Percentiles rank a stretch among this genome's conserved stretches.
These are phyloP conservation scores for Termitomyces sp. DNA, from an alignment of 768 basidiomycete species.

Conservation along the genomic window DNA sequence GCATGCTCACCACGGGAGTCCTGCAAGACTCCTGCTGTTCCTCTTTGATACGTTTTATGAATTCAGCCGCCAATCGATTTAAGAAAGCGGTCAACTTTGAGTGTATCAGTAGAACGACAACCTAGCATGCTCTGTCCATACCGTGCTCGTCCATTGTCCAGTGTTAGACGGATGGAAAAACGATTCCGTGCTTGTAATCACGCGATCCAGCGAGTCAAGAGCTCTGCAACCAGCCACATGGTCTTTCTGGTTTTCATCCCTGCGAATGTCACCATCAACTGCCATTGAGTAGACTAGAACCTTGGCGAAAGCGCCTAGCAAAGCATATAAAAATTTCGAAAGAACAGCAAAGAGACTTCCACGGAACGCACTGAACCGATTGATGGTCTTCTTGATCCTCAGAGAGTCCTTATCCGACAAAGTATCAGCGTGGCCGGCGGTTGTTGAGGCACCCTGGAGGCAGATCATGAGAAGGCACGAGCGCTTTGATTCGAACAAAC, in stretches of 20 bases:
- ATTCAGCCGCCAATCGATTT: slow-evolving; percentile 68
- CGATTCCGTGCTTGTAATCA: slow-evolving; percentile 88
- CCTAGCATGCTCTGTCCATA: slow-evolving; percentile 22
- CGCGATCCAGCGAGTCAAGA: slow-evolving; percentile 78
- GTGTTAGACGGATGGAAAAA: slow-evolving; percentile 96
- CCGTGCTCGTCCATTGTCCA: slow-evolving; percentile 72
- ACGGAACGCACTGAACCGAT: slow-evolving; percentile 48
- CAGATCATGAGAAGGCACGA: not conserved
- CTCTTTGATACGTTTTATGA: slow-evolving; percentile 72
- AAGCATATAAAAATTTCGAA: slow-evolving; percentile 4
- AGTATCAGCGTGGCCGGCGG: slow-evolving; percentile 65
- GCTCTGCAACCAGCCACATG: slow-evolving; percentile 83
- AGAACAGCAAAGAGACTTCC: not conserved
- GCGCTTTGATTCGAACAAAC: not conserved
- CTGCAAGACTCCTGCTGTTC: slow-evolving; percentile 74
- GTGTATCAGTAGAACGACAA: slow-evolving; percentile 4
- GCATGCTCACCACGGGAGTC: slow-evolving; percentile 58
- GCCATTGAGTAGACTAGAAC: slow-evolving; percentile 88
- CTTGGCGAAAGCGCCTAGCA: slow-evolving; percentile 72
- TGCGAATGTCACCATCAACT: slow-evolving; percentile 64
- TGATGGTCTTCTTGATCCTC: slow-evolving; percentile 65
- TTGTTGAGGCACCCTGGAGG: slow-evolving; percentile 53
- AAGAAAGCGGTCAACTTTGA: slow-evolving; percentile 62
- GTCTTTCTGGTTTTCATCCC: slow-evolving; percentile 36
- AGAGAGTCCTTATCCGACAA: slow-evolving; percentile 48